Conservation (phyloP, 2,329 filamentous ascomycete species). For the Aspergillus pseudoviridinutans region DNA sequence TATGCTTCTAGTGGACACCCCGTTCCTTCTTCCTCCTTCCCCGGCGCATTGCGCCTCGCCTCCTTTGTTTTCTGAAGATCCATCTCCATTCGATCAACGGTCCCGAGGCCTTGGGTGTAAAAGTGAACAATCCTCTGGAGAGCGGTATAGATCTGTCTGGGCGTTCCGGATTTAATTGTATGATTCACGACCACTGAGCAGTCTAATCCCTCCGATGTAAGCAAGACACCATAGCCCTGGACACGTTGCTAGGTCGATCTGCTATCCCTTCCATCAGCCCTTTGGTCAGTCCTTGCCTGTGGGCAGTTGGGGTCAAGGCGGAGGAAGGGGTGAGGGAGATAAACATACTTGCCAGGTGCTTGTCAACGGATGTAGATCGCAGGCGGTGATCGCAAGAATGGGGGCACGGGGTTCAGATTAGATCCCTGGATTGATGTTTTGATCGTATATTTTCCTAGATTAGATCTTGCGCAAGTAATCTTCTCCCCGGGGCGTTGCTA, state of each 20-base stretch:
- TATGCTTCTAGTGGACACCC: constrained; percentile 35
- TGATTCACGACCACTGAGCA: constrained; percentile 14
- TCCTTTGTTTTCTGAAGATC: constrained; percentile 41
- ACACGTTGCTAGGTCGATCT: constrained; percentile 12
- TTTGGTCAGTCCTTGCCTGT: constrained; percentile 21
- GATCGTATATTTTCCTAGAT: background rate
- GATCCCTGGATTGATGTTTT: constrained; percentile 6
- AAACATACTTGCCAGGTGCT: constrained; percentile 17
- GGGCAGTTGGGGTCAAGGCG: constrained; percentile 8
- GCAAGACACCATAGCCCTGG: constrained; percentile 20
- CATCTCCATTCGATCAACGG: constrained; percentile 25
- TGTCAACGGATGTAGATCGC: constrained; percentile 13
- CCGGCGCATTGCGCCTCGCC: constrained; percentile 28
- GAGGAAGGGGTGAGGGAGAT: constrained; percentile 13
- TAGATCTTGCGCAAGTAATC: background rate
- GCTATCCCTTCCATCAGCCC: constrained; percentile 16
- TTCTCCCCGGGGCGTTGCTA: background rate
- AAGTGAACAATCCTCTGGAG: background rate
- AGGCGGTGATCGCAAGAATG: constrained; percentile 13
- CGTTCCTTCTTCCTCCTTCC: constrained; percentile 33
- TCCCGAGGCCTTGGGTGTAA: background rate
- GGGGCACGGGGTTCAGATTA: constrained; percentile 3
- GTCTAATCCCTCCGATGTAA: constrained; percentile 14
- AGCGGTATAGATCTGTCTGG: constrained; percentile 1
- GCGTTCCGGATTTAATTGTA: background rate